phyloP scores from a whole-genome alignment of 2,329 filamentous ascomycete genomes.

The Setomelanomma holmii region DNA sequence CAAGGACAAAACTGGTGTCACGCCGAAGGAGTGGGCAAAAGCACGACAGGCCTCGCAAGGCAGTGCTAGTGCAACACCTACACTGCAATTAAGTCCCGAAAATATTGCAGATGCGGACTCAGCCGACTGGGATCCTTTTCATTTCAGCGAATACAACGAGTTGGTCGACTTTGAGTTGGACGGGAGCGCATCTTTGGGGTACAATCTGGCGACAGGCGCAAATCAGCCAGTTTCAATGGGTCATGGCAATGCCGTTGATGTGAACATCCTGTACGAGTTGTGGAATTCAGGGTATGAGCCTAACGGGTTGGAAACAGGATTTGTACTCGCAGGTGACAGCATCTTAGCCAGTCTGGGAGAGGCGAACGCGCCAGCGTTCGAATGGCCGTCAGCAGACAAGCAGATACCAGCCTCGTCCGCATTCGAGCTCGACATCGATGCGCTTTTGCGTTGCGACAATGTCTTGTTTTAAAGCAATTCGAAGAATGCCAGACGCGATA shows the following conservation, averaged over 20 bases:
- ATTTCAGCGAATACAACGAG: constrained; percentile 40
- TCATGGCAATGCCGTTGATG: constrained; percentile 22
- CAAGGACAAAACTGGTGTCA: constrained; percentile 62
- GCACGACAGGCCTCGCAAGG: constrained; percentile 16
- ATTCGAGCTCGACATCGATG: constrained; percentile 25
- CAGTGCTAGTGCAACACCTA: constrained; percentile 9
- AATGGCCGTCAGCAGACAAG: constrained; percentile 1
- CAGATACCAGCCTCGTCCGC: constrained; percentile 12
- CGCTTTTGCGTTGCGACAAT: constrained; percentile 12
- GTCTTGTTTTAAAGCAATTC: constrained; percentile 3
- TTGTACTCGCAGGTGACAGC: constrained; percentile 1
- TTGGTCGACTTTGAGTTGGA: constrained; percentile 31
- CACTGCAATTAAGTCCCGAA: constrained; percentile 1
- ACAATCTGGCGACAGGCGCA: constrained; percentile 12
- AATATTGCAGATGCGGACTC: constrained; percentile 7
- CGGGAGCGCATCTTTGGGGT: constrained; percentile 9
- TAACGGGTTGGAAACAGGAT: constrained; percentile 4
- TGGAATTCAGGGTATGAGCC: constrained; percentile 14
- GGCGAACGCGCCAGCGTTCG: background rate
- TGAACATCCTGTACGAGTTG: constrained; percentile 19
- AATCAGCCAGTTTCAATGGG: constrained; percentile 13
- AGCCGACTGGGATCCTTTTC: constrained; percentile 28
- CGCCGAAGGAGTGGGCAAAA: constrained; percentile 56
- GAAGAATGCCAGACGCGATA: too few relatives aligned
- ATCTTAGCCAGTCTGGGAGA: constrained; percentile 4